A percentile compares a stretch with the other conserved stretches of the same genome.
Evolutionary conservation across 2,329 filamentous ascomycete genomes (phyloP).

Genomic region (Alternaria infectoria): DNA sequence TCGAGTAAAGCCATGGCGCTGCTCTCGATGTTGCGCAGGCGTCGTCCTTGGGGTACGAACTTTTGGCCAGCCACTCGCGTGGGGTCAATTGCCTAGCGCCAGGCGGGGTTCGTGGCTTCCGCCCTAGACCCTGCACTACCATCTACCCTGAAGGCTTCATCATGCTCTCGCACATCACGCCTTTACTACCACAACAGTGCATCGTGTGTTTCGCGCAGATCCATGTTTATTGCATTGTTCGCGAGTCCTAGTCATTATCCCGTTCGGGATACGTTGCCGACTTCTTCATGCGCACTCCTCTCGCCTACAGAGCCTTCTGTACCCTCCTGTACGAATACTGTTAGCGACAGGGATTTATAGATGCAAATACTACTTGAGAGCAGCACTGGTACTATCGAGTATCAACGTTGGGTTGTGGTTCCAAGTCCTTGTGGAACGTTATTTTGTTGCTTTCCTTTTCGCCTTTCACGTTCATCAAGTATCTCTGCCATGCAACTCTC

Average conservation of each 20-base stretch:
- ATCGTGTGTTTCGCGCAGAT: neutral
- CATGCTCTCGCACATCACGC: neutral
- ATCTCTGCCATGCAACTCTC: neutral
- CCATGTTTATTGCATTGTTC: neutral
- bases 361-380: neutral
- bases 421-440: neutral
- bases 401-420: neutral
- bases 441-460: rapidly evolving
- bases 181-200: neutral
- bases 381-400: neutral
- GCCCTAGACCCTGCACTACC: neutral
- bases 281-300: neutral
- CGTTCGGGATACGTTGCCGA: neutral
- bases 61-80: constrained; percentile 26
- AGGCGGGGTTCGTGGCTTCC: constrained; percentile 13
- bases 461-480: neutral
- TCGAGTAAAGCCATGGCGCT: constrained; percentile 21
- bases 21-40: constrained; percentile 2
- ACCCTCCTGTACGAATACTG: neutral
- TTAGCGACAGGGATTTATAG: neutral
- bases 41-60: constrained; percentile 10
- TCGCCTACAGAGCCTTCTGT: neutral
- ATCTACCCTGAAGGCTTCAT: neutral
- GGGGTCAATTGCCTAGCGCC: constrained; percentile 15
- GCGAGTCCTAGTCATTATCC: neutral